phyloP scores from a whole-genome alignment of 2,329 filamentous ascomycete genomes.

The Hortaea werneckii region DNA sequence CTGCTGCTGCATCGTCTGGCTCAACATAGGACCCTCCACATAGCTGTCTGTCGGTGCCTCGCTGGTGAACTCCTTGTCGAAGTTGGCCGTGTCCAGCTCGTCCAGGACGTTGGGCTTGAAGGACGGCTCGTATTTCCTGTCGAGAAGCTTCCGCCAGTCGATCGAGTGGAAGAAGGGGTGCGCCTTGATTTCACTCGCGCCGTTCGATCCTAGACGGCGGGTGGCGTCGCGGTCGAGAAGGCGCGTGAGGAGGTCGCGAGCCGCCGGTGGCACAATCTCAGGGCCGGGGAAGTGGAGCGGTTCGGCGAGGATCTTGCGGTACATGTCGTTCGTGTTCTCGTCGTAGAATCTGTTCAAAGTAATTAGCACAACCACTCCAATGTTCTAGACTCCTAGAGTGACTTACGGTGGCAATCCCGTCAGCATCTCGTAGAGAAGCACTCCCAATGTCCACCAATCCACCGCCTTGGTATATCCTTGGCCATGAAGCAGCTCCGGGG shows the following conservation, averaged over 20 bases:
- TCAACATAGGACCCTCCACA: constrained; percentile 81
- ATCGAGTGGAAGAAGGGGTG: constrained; percentile 99
- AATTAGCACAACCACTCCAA: no score
- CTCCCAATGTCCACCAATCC: constrained; percentile 97
- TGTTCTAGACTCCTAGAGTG: no score
- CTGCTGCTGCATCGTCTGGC: constrained; percentile 92
- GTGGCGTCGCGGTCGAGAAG: constrained; percentile 87
- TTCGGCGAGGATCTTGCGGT: constrained; percentile 94
- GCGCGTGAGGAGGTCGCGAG: constrained; percentile 82
- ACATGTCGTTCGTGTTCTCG: constrained; percentile 99
- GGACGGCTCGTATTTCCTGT: constrained; percentile 94
- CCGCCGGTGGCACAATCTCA: constrained; percentile 84
- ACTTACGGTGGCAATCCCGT: constrained; percentile 87
- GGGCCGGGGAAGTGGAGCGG: constrained; percentile 85
- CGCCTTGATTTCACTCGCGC: constrained; percentile 93
- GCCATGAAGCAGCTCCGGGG: constrained; percentile 83
- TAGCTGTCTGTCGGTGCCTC: constrained; percentile 87
- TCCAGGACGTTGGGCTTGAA: constrained; percentile 97
- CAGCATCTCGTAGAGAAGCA: constrained; percentile 96
- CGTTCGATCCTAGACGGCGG: constrained; percentile 80
- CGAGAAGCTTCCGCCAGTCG: constrained; percentile 93
- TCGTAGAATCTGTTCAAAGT: no score
- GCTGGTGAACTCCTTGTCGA: constrained; percentile 81
- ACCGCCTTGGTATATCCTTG: constrained; percentile 97
- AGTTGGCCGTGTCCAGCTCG: constrained; percentile 84